Conservation (phyloP, 495 filamentous ascomycete genomes). For the Rusavskia elegans region DNA sequence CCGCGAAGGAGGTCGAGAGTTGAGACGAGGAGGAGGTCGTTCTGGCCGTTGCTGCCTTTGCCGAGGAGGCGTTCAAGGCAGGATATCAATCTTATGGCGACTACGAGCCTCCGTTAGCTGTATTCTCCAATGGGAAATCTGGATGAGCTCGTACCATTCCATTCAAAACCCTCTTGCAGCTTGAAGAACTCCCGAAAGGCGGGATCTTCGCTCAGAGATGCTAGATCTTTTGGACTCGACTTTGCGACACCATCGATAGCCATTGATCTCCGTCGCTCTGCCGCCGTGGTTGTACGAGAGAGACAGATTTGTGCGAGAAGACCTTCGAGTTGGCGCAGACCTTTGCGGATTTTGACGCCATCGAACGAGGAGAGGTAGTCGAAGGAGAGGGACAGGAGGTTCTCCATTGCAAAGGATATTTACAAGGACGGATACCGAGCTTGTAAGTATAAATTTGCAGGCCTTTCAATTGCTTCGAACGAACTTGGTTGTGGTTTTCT, state of each 20-base stretch:
- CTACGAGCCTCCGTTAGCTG: constrained; percentile 21
- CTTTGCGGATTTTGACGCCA: constrained; percentile 74
- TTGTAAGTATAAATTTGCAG: not conserved
- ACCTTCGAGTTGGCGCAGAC: constrained; percentile 87
- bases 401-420: constrained; percentile 48
- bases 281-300: constrained; percentile 31
- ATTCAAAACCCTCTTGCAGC: constrained; percentile 91
- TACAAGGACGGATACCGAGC: not conserved
- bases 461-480: not conserved
- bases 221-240: constrained; percentile 46
- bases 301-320: constrained; percentile 93
- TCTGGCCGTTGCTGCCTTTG: constrained; percentile 60
- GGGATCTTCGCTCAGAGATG: constrained; percentile 61
- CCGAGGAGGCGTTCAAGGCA: constrained; percentile 82
- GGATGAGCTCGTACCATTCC: constrained; percentile 50
- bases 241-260: constrained; percentile 21
- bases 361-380: constrained; percentile 94
- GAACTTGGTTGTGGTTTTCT: not conserved
- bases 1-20: constrained; percentile 86
- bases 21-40: constrained; percentile 77
- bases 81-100: constrained; percentile 69
- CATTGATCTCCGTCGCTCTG: constrained; percentile 28
- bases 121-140: not conserved
- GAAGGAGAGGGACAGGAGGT: constrained; percentile 81
- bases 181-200: constrained; percentile 96